These are phyloP conservation scores for Podaxis sp. DNA, from an alignment of 768 basidiomycete genomes.

Conservation along the genomic window DNA sequence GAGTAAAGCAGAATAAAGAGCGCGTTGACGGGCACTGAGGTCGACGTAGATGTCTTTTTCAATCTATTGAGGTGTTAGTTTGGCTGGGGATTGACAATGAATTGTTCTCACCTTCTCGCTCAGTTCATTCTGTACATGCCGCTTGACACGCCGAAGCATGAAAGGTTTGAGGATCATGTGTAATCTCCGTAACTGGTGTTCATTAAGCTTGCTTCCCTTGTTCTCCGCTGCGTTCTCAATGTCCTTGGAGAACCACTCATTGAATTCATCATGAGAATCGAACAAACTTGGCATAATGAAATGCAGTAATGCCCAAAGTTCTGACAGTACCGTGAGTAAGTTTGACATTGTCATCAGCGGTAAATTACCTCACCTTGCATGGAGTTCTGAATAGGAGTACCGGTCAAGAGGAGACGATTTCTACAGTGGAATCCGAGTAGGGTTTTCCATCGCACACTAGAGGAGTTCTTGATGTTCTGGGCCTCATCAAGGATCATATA, in stretches of 20 bases:
- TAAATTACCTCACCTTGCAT: constrained; percentile 80
- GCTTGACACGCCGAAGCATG: constrained; percentile 96
- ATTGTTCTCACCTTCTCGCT: constrained; percentile 81
- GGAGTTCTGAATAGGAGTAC: constrained; percentile 98
- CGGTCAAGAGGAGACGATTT: constrained; percentile 91
- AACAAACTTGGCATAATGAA: constrained; percentile 99
- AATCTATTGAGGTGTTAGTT: constrained; percentile 54
- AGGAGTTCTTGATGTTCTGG: constrained; percentile 98
- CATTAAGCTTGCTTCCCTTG: constrained; percentile 88
- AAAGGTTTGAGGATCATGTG: constrained; percentile 99
- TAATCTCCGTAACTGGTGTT: constrained; percentile 89
- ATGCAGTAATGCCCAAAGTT: constrained; percentile 96
- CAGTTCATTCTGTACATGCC: constrained; percentile 98
- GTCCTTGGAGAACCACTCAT: constrained; percentile 99
- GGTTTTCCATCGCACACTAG: constrained; percentile 96
- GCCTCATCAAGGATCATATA: constrained; percentile 99
- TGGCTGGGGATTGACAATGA: background rate
- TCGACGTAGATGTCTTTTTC: constrained; percentile 96
- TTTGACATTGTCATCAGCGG: constrained; percentile 4
- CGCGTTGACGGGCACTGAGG: constrained; percentile 88
- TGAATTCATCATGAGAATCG: constrained; percentile 99
- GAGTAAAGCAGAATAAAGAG: constrained; percentile 85
- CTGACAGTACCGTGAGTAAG: constrained; percentile 38
- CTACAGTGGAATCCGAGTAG: constrained; percentile 93
- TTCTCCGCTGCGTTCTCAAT: constrained; percentile 95